Evolutionary conservation across 495 filamentous ascomycete genomes (phyloP), one percentile per base, ranked within the genome.

Genomic region (Staphylotrichum longicolle): DNA sequence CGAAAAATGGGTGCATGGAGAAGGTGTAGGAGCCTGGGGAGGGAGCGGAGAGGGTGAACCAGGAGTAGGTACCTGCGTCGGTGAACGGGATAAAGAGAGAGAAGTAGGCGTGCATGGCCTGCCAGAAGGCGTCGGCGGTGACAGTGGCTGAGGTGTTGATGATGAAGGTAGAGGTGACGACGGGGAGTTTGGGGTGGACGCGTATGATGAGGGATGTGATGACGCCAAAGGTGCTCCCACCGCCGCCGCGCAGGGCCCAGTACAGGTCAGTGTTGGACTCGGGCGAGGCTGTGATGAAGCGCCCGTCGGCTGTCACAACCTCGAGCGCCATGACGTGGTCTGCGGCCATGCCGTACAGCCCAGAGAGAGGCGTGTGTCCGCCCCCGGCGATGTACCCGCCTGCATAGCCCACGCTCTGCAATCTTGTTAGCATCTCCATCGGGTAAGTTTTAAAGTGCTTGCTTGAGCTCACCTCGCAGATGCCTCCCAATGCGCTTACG

Each of bases 161-260:
- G 39, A 48, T 54, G 33, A 61, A 37, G 45, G 27, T 34, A 7
- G 46, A 63, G 3, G 58, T 56, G 12, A 67, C 63, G 49, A 80
- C 11, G 39, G 50, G 64, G 37, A 73, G 51, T 20, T 69, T 65
- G 7, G 75, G 74, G 54, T 69, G 66, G 7, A 75, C 79, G 55
- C 77, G 78, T 15, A 78, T 59, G 35, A 78, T 72, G 30, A 78
- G 67, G 77, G 61, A 85, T 34, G 80, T 81, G 15, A 85, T 76
- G 20, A 84, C 68, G 27, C 82, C 83, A 55, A 70, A 86, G 27
- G 80, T 82, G 66, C 82, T 66, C 20, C 40, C 40, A 32, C 84
- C 85, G 5, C 84, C 83, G 5, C 85, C 86, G 33, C 80, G 75
- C 2, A 88, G 70, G 9, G 86, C 86, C 78, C 77, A 88, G 75